Base-by-base conservation (phyloP, 2,329 filamentous ascomycete species). In the Purpureocillium lavendulum region DNA sequence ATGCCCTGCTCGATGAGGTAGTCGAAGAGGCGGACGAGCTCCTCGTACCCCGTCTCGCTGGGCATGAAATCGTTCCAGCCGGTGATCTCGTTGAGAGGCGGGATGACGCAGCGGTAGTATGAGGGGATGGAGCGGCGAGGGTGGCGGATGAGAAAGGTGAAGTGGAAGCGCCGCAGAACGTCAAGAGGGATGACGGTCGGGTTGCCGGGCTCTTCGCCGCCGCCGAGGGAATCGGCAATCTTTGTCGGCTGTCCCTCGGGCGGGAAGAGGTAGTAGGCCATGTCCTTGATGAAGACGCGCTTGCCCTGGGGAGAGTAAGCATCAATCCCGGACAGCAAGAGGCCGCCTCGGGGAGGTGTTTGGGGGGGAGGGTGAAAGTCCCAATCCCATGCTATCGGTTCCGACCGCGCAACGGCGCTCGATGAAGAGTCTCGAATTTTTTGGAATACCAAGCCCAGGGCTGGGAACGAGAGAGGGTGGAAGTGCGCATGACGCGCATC, bases 261-360 rank as follows among this genome's bases (percentile, higher is more conserved):
- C 5, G 88, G 84, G 47, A 94, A 71, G 49, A 96, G 72, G 62
- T 97, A 97, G 64, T 96, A 84, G 40, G 85, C 82, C 68, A 97
- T 98, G 62, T 97, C 92, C 64, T 98, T 98, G 75, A 98, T 92
- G 68, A 97, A 96, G 53, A 94, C 69, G 51, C 90, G 85, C 69
- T 94, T 95, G 54, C 81, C 84, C 85, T 94, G 51, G 39, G 40
- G 45, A 50, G 36, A 59, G 53, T 53, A 40, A 45, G 32, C 18
- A 30, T 40, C 33, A 38, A 32, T 37, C 30, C 24, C 35, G 21
- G 21, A 26, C 21, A 26, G 21, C 21, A 26, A 26, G 6, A 26
- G 21, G 21, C 21, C 21, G 21, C 10, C 21, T 26, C 21, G 21
- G 21, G 21, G 21, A 10, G 21, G 21, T 26, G 21, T 26, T 26